Conservation (phyloP, 176 grass and related monocot genomes). For the Oryza longistaminata region DNA sequence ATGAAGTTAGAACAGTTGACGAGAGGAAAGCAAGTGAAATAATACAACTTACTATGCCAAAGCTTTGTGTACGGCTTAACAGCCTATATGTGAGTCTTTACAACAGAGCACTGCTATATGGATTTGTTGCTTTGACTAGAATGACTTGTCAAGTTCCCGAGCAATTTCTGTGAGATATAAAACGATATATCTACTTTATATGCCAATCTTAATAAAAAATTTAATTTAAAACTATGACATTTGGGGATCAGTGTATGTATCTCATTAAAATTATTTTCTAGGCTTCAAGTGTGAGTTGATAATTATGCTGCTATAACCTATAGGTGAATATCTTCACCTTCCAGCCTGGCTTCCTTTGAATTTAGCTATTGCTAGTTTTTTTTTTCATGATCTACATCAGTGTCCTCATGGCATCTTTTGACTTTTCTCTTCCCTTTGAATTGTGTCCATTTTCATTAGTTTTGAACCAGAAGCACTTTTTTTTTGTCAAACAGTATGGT, state of each 20-base stretch:
- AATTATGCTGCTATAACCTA: background rate
- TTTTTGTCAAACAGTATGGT: conserved; percentile 76
- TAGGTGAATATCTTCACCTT: background rate
- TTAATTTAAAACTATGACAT: conserved; percentile 8
- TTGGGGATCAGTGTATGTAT: background rate
- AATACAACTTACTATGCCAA: conserved; percentile 67
- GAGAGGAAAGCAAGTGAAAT: conserved; percentile 85
- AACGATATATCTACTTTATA: background rate
- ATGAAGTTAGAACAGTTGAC: conserved; percentile 67
- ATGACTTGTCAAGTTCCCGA: background rate
- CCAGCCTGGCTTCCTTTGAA: background rate
- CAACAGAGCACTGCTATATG: background rate
- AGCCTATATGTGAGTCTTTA: conserved; percentile 88
- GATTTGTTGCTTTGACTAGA: conserved; percentile 9
- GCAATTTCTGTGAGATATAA: conserved; percentile 26
- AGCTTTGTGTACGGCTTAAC: conserved; percentile 95
- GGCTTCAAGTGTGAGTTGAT: background rate
- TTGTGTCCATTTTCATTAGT: conserved; percentile 21
- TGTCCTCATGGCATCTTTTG: background rate
- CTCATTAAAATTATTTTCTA: conserved; percentile 7
- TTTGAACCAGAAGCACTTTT: conserved; percentile 39
- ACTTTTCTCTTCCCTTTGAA: background rate
- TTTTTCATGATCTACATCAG: background rate
- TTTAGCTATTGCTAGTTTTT: conserved; percentile 16
- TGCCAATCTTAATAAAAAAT: background rate